These are phyloP conservation scores for Lophiostoma macrostomum DNA, from an alignment of 495 filamentous ascomycete species.

Conservation along the genomic window DNA sequence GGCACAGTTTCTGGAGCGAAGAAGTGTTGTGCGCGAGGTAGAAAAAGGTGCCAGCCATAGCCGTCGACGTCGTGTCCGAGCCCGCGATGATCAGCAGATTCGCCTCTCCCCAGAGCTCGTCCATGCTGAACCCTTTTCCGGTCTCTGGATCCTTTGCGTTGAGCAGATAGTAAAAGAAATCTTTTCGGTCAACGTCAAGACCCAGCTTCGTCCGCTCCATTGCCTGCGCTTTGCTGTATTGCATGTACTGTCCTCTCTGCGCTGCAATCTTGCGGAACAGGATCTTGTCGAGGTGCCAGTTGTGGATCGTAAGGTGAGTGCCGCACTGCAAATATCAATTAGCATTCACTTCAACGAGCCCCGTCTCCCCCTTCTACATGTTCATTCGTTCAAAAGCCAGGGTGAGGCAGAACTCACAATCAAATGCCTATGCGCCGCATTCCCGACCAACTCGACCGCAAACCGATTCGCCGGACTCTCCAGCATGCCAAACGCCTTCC, in stretches of 20 bases:
- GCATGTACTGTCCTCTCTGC: constrained; percentile 60
- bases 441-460: constrained; percentile 55
- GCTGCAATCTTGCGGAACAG: constrained; percentile 57
- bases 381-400: too few relatives aligned
- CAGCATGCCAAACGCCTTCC: constrained; percentile 70
- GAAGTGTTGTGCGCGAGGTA: constrained; percentile 56
- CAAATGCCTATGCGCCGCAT: constrained; percentile 39
- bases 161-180: constrained; percentile 42
- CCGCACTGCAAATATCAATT: constrained; percentile 47
- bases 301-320: constrained; percentile 55
- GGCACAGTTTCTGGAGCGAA: constrained; percentile 45
- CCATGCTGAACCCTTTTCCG: constrained; percentile 36
- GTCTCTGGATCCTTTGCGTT: constrained; percentile 41
- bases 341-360: too few relatives aligned
- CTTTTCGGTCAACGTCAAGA: constrained; percentile 33
- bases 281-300: constrained; percentile 55
- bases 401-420: constrained; percentile 41
- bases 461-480: constrained; percentile 57
- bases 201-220: constrained; percentile 50
- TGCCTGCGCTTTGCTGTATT: constrained; percentile 56
- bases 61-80: constrained; percentile 36
- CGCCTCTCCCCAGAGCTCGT: constrained; percentile 41
- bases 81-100: constrained; percentile 43
- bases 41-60: constrained; percentile 58
- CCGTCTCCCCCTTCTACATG: too few relatives aligned